Base-by-base conservation (phyloP, 2,329 filamentous ascomycete genomes). In the Fusarium sarcochroum region DNA sequence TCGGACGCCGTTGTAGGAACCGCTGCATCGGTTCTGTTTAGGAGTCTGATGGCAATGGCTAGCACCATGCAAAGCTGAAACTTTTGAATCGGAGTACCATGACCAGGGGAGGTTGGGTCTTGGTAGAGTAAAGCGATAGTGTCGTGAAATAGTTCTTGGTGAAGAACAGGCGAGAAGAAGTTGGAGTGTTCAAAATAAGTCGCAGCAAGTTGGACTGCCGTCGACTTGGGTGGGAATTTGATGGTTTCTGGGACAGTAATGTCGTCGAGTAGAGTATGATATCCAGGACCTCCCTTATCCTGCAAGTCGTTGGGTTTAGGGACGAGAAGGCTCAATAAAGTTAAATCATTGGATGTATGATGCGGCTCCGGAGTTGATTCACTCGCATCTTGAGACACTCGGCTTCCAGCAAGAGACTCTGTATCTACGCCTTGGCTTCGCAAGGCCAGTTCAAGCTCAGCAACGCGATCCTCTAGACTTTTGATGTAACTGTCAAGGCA, bases 181-280 rank as follows among this genome's bases (percentile, higher is more conserved):
- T 75, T 66, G 15, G 69, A 72, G 25, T 76, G 74, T 38, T 76
- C 71, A 27, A 76, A 76, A n/a, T 76, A 76, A 0, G 71, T 71
- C 6, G 72, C 62, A 0, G 61, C 50, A 2, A 76, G 56, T 32
- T 58, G 63, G 4, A 38, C 7, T 9, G 20, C 55, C 15, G 14
- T 68, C 49, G 14, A 60, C 58, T 21, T 44, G 7, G 13, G 49
- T 13, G 37, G 74, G 53, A 40, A 75, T 14, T 42, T 55, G n/a
- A 55, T n/a, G 0, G 1, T 20, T 1, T 49, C 63, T 3, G 45
- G 57, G 7, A 57, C 46, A 5, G 44, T 6, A 34, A 56, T 27
- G 7, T 34, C 8, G 13, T 62, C 57, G 10, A 70, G 11, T 20
- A 68, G 3, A 66, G 68, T 18, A 63, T 52, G 25, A 55, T 67